Evolutionary conservation across 2,329 filamentous ascomycete genomes (phyloP).

Genomic region (Alternaria sp.): DNA sequence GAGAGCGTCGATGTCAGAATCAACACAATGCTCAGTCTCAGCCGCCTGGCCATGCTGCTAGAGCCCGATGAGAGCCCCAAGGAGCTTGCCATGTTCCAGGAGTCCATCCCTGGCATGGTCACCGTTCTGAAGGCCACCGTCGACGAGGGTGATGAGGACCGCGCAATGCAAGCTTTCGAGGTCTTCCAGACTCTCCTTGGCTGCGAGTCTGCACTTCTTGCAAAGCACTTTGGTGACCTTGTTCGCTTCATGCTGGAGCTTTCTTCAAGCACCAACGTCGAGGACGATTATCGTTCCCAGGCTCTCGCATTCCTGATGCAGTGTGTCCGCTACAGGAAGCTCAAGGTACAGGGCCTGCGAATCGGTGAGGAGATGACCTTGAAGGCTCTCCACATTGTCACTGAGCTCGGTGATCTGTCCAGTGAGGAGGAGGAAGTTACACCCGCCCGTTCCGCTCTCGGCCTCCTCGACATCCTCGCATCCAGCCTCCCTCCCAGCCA

Average conservation of each 20-base stretch:
- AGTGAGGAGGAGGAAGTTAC: conserved; percentile 84
- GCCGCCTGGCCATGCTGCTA: conserved; percentile 84
- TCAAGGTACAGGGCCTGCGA: conserved; percentile 92
- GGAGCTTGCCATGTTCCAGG: conserved; percentile 77
- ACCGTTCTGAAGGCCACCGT: conserved; percentile 86
- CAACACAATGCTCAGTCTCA: conserved; percentile 91
- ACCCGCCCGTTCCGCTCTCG: conserved; percentile 83
- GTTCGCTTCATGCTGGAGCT: conserved; percentile 94
- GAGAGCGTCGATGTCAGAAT: conserved; percentile 92
- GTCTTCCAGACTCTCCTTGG: conserved; percentile 95
- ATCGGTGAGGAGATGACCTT: conserved; percentile 87
- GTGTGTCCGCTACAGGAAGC: conserved; percentile 87
- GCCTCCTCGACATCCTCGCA: conserved; percentile 87
- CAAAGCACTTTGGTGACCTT: conserved; percentile 86
- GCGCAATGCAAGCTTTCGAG: conserved; percentile 89
- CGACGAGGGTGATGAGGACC: conserved; percentile 81
- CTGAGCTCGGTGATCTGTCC: conserved; percentile 80
- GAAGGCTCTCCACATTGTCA: conserved; percentile 87
- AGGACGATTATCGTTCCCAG: conserved; percentile 87
- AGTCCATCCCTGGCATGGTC: conserved; percentile 86
- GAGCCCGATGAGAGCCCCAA: conserved; percentile 85
- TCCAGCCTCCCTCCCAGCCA: conserved; percentile 90
- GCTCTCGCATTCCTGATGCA: conserved; percentile 94
- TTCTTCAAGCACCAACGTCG: conserved; percentile 75
- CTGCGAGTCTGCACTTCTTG: conserved; percentile 85